phyloP scores from a whole-genome alignment of 2,329 filamentous ascomycete species.

The Dothistroma pini region DNA sequence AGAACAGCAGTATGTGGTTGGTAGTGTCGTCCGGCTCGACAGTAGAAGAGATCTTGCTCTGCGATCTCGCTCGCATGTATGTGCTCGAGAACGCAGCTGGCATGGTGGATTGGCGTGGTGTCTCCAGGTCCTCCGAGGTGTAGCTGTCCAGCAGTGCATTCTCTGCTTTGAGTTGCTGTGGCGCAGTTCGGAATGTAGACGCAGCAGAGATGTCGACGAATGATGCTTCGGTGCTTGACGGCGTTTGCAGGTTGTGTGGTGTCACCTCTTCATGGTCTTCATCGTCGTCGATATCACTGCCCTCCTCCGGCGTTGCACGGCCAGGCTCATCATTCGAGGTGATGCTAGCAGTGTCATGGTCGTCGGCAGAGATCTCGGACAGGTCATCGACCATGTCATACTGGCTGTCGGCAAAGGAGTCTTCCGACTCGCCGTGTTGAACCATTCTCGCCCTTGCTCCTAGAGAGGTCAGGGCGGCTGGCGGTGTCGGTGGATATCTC shows the following conservation, averaged over 20 bases:
- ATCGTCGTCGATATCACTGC: conserved; percentile 20
- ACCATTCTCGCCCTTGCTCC: conserved; percentile 25
- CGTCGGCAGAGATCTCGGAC: conserved; percentile 32
- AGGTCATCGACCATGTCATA: conserved; percentile 35
- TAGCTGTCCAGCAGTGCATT: conserved; percentile 29
- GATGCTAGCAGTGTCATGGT: conserved; percentile 33
- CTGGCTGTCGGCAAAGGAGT: conserved; percentile 25
- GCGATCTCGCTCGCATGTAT: not conserved
- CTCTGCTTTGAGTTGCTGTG: conserved; percentile 20
- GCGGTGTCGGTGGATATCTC: conserved; percentile 24
- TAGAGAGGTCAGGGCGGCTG: conserved; percentile 31
- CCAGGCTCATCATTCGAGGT: conserved; percentile 24
- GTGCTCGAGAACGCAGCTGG: conserved; percentile 6
- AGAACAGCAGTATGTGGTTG: conserved; percentile 21
- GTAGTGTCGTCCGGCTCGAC: not conserved
- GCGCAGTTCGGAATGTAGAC: not conserved
- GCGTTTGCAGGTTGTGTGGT: conserved; percentile 1
- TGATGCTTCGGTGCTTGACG: conserved; percentile 6
- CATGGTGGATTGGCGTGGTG: conserved; percentile 31
- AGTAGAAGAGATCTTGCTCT: not conserved
- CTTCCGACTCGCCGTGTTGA: conserved; percentile 16
- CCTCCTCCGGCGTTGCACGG: conserved; percentile 20
- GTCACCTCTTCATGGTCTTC: conserved; percentile 10
- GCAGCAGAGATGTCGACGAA: conserved; percentile 10
- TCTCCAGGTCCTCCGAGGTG: conserved; percentile 32